A percentile compares a stretch with the other conserved stretches of the same genome.
These are phyloP conservation scores for Trametopsis cervina DNA, from an alignment of 768 basidiomycete species.

Conservation along the genomic window DNA sequence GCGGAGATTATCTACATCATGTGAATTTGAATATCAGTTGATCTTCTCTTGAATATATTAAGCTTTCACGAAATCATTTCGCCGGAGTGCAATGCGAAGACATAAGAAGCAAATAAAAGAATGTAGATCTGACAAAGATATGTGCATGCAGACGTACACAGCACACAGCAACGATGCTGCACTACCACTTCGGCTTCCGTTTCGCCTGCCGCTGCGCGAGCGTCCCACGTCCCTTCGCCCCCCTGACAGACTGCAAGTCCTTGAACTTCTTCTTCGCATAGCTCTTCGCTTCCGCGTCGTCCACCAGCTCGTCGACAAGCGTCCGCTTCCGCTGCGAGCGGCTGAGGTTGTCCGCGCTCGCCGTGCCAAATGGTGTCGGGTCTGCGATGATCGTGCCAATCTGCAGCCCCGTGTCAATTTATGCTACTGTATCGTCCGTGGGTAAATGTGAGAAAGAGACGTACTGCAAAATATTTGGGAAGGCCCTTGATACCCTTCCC, in stretches of 20 bases:
- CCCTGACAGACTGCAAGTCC: constrained; percentile 63
- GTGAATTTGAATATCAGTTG: too few relatives aligned
- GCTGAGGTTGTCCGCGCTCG: constrained; percentile 65
- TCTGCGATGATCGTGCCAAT: constrained; percentile 75
- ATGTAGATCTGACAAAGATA: background rate
- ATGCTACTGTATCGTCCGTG: constrained; percentile 9
- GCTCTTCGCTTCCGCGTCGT: constrained; percentile 77
- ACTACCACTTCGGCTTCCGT: constrained; percentile 63
- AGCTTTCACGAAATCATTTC: too few relatives aligned
- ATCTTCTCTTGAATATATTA: too few relatives aligned
- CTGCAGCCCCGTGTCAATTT: constrained; percentile 39
- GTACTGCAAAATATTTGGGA: constrained; percentile 86
- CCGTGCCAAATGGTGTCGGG: constrained; percentile 63
- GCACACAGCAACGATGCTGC: background rate
- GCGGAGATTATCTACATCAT: too few relatives aligned
- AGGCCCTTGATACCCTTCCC: constrained; percentile 78
- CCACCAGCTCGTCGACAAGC: constrained; percentile 82
- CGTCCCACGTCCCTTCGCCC: constrained; percentile 64
- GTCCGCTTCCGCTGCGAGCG: constrained; percentile 70
- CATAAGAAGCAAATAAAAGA: too few relatives aligned
- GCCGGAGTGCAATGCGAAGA: too few relatives aligned
- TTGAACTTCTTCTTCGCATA: constrained; percentile 92
- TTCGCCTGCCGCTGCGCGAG: constrained; percentile 56
- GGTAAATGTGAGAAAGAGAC: constrained; percentile 18
- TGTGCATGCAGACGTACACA: background rate